Evolutionary conservation across 352 stramenopile species (phyloP), one percentile per base, ranked within the genome.

Genomic region (Phytopythium helicoides): DNA sequence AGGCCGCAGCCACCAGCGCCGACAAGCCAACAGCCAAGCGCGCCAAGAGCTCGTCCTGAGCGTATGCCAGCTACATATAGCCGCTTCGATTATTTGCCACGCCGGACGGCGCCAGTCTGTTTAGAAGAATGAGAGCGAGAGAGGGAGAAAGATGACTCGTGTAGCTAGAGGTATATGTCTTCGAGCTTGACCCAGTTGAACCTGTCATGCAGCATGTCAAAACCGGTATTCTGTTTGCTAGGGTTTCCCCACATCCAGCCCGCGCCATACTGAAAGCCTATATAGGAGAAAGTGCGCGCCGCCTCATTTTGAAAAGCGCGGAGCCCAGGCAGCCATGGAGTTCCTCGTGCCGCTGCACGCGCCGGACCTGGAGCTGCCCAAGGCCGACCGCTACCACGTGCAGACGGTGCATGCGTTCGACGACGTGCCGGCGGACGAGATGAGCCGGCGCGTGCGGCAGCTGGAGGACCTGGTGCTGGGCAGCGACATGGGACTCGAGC

Each of bases 321-420:
- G 5, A 1, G 26, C 18, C 6, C 8, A 18, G 2, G 12, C 3
- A 15, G 38, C n/a, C n/a, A 86, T 82, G 65, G 74, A 89, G 67
- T 93, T 93, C 62, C 68, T 89, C 31, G 79, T 93, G 60, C 83
- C 83, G 54, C 68, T 91, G 54, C 80, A 91, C 53, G 55, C 76
- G 39, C 66, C 82, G 34, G 83, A 93, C 62, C 58, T 93, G 47
- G 83, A 93, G 62, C 68, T 91, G 48, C 59, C 76, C 45, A 87
- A 88, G 53, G 57, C 65, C 41, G 78, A 76, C 42, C 73, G 83
- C 47, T 81, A 86, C 48, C 79, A 86, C 56, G 83, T 89, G 52
- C 67, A 65, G n/a, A 60, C 71, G 22, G 74, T 91, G 41, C 72
- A 76, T 52, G 60, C 66, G 22, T 68, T 90, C 52, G 77, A 86